These are phyloP conservation scores for Suillus placidus DNA, from an alignment of 768 basidiomycete genomes.

Conservation along the genomic window DNA sequence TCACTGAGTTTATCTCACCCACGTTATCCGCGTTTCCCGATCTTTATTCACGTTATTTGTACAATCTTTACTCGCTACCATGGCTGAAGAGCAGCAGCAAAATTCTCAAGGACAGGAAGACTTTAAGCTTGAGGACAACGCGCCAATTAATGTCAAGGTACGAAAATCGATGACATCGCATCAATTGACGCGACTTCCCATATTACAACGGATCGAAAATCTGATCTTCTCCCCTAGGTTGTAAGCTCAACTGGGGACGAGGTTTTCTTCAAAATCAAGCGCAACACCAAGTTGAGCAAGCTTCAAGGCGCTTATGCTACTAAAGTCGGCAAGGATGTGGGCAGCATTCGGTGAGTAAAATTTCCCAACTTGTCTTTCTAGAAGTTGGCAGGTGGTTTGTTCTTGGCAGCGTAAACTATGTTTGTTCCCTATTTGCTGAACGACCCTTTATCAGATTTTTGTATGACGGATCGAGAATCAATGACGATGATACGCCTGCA, in stretches of 20 bases:
- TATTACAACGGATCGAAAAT: constrained; percentile 6
- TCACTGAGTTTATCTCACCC: constrained; percentile 3
- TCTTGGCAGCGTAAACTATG: not conserved
- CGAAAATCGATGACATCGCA: constrained; percentile 21
- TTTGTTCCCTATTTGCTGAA: not conserved
- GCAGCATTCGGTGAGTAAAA: constrained; percentile 76
- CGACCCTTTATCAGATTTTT: constrained; percentile 63
- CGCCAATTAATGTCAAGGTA: constrained; percentile 82
- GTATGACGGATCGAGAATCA: constrained; percentile 87
- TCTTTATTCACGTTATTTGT: constrained; percentile 6
- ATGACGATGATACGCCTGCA: constrained; percentile 84
- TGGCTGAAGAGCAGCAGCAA: constrained; percentile 59
- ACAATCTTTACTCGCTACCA: constrained; percentile 24
- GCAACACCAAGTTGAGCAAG: constrained; percentile 89
- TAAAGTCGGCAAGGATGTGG: constrained; percentile 89
- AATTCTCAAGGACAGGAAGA: constrained; percentile 39
- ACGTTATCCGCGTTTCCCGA: constrained; percentile 2
- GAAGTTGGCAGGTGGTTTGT: constrained; percentile 1
- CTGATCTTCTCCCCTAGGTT: constrained; percentile 49
- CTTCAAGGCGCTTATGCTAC: constrained; percentile 90
- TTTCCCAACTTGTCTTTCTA: not conserved
- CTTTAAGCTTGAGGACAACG: constrained; percentile 57
- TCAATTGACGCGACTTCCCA: constrained; percentile 6
- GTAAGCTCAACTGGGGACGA: constrained; percentile 78
- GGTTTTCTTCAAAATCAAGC: constrained; percentile 97